Percentiles rank a stretch among this genome's conserved stretches.
phyloP scores from a whole-genome alignment of 352 stramenopile species.

The Pythium dissimile region DNA sequence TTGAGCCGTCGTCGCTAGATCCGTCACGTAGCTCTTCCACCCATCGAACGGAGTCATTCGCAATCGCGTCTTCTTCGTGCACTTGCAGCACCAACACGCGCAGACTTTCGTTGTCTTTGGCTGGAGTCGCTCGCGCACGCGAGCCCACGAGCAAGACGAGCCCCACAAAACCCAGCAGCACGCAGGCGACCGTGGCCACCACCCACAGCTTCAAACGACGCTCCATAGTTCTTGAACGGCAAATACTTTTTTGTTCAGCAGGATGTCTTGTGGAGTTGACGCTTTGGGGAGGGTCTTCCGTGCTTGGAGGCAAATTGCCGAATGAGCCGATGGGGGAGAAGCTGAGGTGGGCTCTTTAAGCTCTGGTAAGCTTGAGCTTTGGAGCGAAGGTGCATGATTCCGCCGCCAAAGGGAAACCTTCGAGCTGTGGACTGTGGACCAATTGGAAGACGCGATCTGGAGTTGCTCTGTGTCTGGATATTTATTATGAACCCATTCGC shows the following conservation, averaged over 20 bases:
- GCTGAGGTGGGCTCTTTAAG: too few relatives aligned
- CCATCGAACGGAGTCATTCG: neutral
- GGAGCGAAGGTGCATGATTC: too few relatives aligned
- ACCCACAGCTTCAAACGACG: neutral
- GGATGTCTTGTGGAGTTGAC: too few relatives aligned
- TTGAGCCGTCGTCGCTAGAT: too few relatives aligned
- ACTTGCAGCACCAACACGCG: too few relatives aligned
- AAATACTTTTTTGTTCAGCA: too few relatives aligned
- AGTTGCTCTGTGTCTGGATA: too few relatives aligned
- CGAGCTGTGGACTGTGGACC: neutral
- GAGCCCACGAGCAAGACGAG: neutral
- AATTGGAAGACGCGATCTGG: too few relatives aligned
- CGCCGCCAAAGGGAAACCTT: neutral
- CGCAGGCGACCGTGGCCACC: neutral
- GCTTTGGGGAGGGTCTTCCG: neutral
- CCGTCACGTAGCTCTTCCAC: too few relatives aligned
- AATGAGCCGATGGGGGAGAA: conserved; percentile 3
- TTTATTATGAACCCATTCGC: neutral
- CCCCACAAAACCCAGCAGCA: neutral
- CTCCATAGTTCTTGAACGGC: too few relatives aligned
- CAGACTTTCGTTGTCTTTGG: neutral
- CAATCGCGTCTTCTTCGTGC: neutral
- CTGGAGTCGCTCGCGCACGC: neutral
- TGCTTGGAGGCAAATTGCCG: neutral
- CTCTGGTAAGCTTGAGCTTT: too few relatives aligned